Percentiles rank a stretch among this genome's conserved stretches.
Conservation (phyloP, 352 stramenopile species). For the Globisporangium rhizosaccharum region DNA sequence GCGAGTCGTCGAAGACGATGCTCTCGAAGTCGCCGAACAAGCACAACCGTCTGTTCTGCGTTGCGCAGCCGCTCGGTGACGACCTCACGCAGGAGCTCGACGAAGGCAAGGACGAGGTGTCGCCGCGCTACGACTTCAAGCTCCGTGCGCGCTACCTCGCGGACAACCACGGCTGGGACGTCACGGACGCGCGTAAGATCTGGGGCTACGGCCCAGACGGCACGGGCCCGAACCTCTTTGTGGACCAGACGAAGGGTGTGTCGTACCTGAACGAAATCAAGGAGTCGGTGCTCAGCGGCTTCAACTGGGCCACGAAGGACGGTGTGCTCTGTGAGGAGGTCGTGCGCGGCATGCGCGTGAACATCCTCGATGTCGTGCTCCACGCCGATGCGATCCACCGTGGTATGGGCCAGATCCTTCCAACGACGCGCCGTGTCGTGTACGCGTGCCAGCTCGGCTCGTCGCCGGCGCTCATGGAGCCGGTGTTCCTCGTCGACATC, state of each 20-base stretch:
- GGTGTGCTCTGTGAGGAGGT: constrained; percentile 98
- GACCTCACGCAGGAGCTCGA: constrained; percentile 97
- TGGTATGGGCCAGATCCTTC: constrained; percentile 99
- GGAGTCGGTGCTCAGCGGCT: constrained; percentile 98
- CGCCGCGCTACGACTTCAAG: constrained; percentile 94
- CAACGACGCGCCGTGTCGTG: constrained; percentile 96
- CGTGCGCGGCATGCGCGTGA: constrained; percentile 96
- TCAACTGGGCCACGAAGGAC: constrained; percentile 98
- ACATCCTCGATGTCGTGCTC: constrained; percentile 99
- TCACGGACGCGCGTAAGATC: constrained; percentile 98
- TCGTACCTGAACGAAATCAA: constrained; percentile 99
- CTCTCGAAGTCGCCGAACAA: constrained; percentile 99
- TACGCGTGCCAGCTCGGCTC: constrained; percentile 96
- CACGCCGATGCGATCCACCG: constrained; percentile 99
- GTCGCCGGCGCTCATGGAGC: constrained; percentile 95
- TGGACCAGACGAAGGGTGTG: constrained; percentile 99
- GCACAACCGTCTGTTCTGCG: constrained; percentile 99
- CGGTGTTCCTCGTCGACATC: constrained; percentile 99
- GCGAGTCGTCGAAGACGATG: constrained; percentile 94
- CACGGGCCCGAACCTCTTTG: constrained; percentile 98
- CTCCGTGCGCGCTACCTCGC: constrained; percentile 95
- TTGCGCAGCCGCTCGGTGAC: constrained; percentile 86
- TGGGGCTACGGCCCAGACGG: constrained; percentile 99
- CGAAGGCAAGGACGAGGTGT: constrained; percentile 91
- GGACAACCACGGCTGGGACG: constrained; percentile 97